Evolutionary conservation across 1,139 yeast species (phyloP).

Genomic region (Zygosaccharomyces pseudobailii): DNA sequence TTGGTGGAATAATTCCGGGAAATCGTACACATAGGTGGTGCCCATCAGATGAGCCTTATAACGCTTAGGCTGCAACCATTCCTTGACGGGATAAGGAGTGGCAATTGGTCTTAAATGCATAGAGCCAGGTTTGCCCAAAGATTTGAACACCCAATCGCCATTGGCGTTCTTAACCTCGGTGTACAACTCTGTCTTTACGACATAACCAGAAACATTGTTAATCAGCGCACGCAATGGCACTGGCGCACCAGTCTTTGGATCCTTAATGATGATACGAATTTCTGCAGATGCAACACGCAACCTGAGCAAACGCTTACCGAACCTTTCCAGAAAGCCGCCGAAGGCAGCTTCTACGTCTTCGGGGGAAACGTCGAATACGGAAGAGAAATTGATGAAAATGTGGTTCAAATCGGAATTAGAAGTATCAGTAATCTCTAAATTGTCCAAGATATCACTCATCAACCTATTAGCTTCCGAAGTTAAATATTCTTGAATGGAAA

Average conservation of each 20-base stretch:
- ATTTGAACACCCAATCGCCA: conserved; percentile 96
- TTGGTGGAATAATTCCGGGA: conserved; percentile 97
- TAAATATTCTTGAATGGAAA: conserved; percentile 86
- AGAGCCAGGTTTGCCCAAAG: conserved; percentile 88
- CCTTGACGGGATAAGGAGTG: conserved; percentile 96
- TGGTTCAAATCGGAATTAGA: conserved; percentile 94
- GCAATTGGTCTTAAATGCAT: conserved; percentile 96
- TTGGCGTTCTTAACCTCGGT: conserved; percentile 87
- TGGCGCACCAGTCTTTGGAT: conserved; percentile 78
- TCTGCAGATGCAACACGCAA: conserved; percentile 96
- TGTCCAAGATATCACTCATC: conserved; percentile 92
- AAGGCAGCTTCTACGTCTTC: conserved; percentile 96
- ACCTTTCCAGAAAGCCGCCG: conserved; percentile 95
- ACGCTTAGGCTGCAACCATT: conserved; percentile 96
- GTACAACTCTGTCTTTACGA: conserved; percentile 90
- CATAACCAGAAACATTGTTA: conserved; percentile 94
- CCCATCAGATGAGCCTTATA: conserved; percentile 98
- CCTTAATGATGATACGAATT: conserved; percentile 91
- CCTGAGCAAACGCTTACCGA: conserved; percentile 95
- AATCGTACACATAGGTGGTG: conserved; percentile 94
- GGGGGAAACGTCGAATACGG: conserved; percentile 88
- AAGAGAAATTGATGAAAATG: conserved; percentile 92
- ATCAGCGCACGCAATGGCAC: conserved; percentile 96
- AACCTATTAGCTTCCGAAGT: conserved; percentile 94
- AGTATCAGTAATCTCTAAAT: conserved; percentile 89